Base-by-base conservation (phyloP, 2,329 filamentous ascomycete species). In the Diaporthe eres region DNA sequence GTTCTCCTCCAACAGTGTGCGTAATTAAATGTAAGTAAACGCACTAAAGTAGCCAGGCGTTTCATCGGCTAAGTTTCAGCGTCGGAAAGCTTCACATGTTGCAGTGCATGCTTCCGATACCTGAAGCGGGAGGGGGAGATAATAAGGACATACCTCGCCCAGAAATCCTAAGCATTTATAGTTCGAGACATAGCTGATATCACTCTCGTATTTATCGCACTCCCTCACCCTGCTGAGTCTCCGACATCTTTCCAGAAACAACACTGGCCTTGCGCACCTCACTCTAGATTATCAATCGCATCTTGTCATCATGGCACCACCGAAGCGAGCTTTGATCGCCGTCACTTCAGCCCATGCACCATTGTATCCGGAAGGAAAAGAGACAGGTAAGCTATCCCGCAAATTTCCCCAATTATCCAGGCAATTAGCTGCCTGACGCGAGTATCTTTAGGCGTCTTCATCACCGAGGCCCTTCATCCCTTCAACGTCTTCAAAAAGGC, bases 381-480 rank as follows among this genome's bases (percentile, higher is more conserved):
- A 61, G 58, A 61, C 37, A 15, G 58, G 37, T 44, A 5, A 61
- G 22, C 4, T 1, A 25, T 42, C 6, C 34, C 22, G 8, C n/a
- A 28, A 1, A 2, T 8, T 1, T 19, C 9, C 1, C 10, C 1
- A 19, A 31, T 2, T 3, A 3, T 5, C 15, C 15, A 57, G 3
- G 3, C 13, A 4, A 8, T 19, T 2, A 28, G 34, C 22, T 8
- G n/a, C n/a, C 15, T 63, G 37, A 44, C n/a, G 22, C 8, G 3
- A 19, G 8, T 44, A 19, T 17, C 5, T 13, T 5, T 15, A 63
- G 58, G 58, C 4, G 58, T 63, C 13, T 63, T 63, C 13, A 44
- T 63, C 15, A 44, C 58, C n/a, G 37, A 63, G 15, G 58, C 58
- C 12, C 37, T 63, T 63, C 58, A 63, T 28, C 58, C 58, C n/a